A percentile compares a stretch with the other conserved stretches of the same genome.
These are phyloP conservation scores for Scleroderma bovista DNA, from an alignment of 768 basidiomycete species.

Conservation along the genomic window DNA sequence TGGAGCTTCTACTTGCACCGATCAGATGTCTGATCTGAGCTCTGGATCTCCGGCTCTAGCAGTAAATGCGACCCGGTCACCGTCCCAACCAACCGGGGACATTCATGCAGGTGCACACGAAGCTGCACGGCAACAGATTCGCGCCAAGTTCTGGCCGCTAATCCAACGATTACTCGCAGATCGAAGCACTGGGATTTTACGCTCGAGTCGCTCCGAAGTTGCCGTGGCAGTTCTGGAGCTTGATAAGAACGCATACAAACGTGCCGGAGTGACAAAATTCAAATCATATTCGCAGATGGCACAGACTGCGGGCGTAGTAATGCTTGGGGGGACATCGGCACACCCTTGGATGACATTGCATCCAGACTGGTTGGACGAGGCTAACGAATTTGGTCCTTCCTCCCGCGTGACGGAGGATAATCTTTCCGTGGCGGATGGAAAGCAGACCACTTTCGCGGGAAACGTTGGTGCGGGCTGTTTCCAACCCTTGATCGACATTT, in stretches of 20 bases:
- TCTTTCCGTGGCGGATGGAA: not conserved
- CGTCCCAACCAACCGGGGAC: slow-evolving; percentile 10
- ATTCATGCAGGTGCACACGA: too few relatives aligned
- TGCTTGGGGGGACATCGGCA: slow-evolving; percentile 13
- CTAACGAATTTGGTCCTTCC: not conserved
- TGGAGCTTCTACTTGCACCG: too few relatives aligned
- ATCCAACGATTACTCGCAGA: slow-evolving; percentile 17
- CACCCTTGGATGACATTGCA: slow-evolving; percentile 26
- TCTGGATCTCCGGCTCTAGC: not conserved
- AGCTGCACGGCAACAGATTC: slow-evolving; percentile 6
- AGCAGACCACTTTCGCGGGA: not conserved
- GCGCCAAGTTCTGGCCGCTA: slow-evolving; percentile 27
- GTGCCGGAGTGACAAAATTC: slow-evolving; percentile 23
- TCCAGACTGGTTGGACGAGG: slow-evolving; percentile 15
- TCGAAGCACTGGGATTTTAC: slow-evolving; percentile 24
- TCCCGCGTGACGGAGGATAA: not conserved
- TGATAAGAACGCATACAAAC: slow-evolving; percentile 23
- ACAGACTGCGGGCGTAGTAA: slow-evolving; percentile 20
- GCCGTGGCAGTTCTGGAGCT: slow-evolving; percentile 27
- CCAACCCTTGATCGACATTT: slow-evolving; percentile 27
- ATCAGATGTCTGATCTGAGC: not conserved
- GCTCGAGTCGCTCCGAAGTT: slow-evolving; percentile 36
- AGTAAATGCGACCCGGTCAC: too few relatives aligned
- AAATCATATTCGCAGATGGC: slow-evolving; percentile 24
- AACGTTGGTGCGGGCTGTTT: slow-evolving; percentile 13